Evolutionary conservation across 2,329 filamentous ascomycete genomes (phyloP).

Genomic region (Arthroderma uncinatum): DNA sequence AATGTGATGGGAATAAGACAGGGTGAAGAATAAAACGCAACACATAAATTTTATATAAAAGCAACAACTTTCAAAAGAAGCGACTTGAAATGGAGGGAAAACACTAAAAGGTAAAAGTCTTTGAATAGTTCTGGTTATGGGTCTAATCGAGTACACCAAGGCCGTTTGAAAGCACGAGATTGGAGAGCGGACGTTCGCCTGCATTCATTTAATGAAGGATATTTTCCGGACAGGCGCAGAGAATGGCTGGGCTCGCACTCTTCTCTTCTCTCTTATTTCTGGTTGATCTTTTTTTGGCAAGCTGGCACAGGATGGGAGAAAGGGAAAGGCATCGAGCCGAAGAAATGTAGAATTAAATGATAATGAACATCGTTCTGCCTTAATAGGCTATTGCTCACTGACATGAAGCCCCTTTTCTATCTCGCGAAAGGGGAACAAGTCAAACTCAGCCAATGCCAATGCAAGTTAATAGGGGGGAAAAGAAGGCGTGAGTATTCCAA

Average conservation of each 20-base stretch:
- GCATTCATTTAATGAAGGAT: not conserved
- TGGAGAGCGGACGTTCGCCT: not conserved
- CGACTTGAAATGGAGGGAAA: not conserved
- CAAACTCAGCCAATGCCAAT: not conserved
- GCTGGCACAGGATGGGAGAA: not conserved
- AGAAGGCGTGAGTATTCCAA: not conserved
- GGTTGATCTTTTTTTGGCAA: not conserved
- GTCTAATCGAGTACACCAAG: not conserved
- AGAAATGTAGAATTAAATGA: not conserved
- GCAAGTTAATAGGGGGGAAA: not conserved
- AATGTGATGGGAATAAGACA: not conserved
- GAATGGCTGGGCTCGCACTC: not conserved
- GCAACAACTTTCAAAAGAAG: not conserved
- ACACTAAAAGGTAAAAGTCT: not conserved
- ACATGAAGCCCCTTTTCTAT: not conserved
- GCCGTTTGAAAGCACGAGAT: not conserved
- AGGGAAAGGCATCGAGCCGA: not conserved
- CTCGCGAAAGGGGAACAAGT: not conserved
- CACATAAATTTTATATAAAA: constrained; percentile 2
- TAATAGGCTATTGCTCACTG: not conserved
- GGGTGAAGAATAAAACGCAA: not conserved
- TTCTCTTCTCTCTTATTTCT: not conserved
- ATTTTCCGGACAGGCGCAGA: not conserved
- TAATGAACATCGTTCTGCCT: not conserved
- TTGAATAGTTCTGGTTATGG: not conserved